phyloP scores from a whole-genome alignment of 345 rosid genomes.

The Eutrema yunnanense region DNA sequence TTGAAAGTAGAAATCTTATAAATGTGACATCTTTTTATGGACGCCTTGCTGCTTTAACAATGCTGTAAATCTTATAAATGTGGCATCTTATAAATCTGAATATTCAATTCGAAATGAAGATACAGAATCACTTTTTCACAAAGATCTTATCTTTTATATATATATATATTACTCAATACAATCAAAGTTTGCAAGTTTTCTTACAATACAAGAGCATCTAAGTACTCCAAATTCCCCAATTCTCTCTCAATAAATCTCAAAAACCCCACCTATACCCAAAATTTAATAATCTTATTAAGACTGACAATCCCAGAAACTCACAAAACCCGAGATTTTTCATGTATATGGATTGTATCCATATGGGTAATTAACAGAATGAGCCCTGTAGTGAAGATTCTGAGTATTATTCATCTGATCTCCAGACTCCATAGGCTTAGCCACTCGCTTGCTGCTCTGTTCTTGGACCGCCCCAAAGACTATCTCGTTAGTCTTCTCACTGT shows the following conservation, averaged over 20 bases:
- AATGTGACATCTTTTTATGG: neutral
- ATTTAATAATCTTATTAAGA: conserved; percentile 1
- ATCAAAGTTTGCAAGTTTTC: conserved; percentile 15
- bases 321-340: conserved; percentile 17
- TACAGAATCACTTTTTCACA: neutral
- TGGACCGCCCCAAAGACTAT: conserved; percentile 86
- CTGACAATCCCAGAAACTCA: conserved; percentile 1
- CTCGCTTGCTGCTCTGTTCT: conserved; percentile 48
- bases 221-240: neutral
- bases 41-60: neutral
- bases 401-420: conserved; percentile 35
- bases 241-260: conserved; percentile 14
- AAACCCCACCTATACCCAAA: conserved; percentile 26
- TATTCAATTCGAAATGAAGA: neutral
- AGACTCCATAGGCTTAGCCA: conserved; percentile 55
- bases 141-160: neutral
- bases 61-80: too few species aligned
- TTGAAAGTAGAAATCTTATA: neutral
- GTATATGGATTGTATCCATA: conserved; percentile 41
- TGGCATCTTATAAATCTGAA: too few species aligned
- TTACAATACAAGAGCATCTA: conserved; percentile 10
- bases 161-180: conserved; percentile 18
- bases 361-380: conserved; percentile 38
- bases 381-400: conserved; percentile 43
- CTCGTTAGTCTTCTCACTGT: conserved; percentile 73